Evolutionary conservation across 306 rosid species (phyloP).

Genomic region (Glycyrrhiza uralensis): DNA sequence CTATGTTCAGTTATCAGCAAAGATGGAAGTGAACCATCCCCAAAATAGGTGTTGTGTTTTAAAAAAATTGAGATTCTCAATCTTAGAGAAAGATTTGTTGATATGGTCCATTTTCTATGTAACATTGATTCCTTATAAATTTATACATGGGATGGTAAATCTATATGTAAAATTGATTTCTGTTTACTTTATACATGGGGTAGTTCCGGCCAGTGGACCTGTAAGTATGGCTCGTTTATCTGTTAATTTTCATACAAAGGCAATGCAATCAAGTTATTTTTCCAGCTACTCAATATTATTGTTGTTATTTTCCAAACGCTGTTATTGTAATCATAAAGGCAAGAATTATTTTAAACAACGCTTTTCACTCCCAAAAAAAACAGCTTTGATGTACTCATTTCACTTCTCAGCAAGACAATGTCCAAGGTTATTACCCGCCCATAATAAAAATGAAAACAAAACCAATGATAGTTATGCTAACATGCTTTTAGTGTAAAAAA

Average conservation of each 20-base stretch:
- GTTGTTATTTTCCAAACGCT: neutral
- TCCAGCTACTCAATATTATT: neutral
- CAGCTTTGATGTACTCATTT: neutral
- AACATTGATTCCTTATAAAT: conserved; percentile 25
- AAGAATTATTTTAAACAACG: neutral
- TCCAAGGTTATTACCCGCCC: neutral
- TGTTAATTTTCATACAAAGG: conserved; percentile 15
- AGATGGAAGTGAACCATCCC: conserved; percentile 65
- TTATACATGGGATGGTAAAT: conserved; percentile 21
- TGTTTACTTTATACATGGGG: conserved; percentile 24
- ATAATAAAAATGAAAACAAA: neutral
- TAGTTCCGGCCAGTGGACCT: conserved; percentile 3
- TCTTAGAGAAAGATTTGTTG: conserved; percentile 57
- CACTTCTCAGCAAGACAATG: neutral
- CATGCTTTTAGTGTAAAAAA: neutral
- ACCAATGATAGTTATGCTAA: neutral
- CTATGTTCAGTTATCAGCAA: conserved; percentile 76
- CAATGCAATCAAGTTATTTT: conserved; percentile 18
- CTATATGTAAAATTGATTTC: conserved; percentile 18
- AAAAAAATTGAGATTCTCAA: conserved; percentile 46
- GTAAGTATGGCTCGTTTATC: neutral
- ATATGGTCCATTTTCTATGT: conserved; percentile 25
- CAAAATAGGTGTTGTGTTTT: conserved; percentile 40
- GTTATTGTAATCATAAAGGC: neutral
- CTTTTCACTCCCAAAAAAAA: neutral